Evolutionary conservation across 1,284 basidiomycete species (phyloP).

Genomic region (Irpex sp.): DNA sequence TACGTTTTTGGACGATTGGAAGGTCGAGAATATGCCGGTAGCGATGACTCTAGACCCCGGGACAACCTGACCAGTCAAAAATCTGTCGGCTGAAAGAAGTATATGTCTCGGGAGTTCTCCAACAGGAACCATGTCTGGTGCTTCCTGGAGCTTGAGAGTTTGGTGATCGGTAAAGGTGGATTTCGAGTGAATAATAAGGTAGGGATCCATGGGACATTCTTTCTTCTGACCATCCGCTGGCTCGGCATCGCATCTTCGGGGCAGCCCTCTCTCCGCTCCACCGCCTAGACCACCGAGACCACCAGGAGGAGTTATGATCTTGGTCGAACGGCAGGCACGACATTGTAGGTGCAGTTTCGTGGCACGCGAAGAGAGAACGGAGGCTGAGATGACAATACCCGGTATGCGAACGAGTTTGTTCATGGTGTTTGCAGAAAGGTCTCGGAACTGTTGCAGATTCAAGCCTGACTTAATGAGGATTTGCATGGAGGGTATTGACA

Average conservation of each 20-base stretch:
- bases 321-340: constrained; percentile 85
- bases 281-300: constrained; percentile 86
- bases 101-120: constrained; percentile 98
- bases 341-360: constrained; percentile 93
- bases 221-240: constrained; percentile 78
- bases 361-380: constrained; percentile 89
- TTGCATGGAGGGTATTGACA: constrained; percentile 84
- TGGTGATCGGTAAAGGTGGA: constrained; percentile 96
- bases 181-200: constrained; percentile 93
- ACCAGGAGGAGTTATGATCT: constrained; percentile 75
- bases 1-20: constrained; percentile 81
- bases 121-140: constrained; percentile 99
- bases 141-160: constrained; percentile 96
- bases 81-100: constrained; percentile 87
- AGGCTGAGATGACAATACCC: constrained; percentile 97
- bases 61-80: constrained; percentile 87
- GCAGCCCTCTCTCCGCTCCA: constrained; percentile 78
- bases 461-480: constrained; percentile 85
- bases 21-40: constrained; percentile 97
- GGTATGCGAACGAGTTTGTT: constrained; percentile 96
- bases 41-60: constrained; percentile 94
- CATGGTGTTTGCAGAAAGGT: constrained; percentile 90
- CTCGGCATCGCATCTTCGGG: constrained; percentile 80
- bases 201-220: constrained; percentile 94
- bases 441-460: constrained; percentile 92